These are phyloP conservation scores for Tilletia caries DNA, from an alignment of 1,284 basidiomycete genomes.

Conservation along the genomic window DNA sequence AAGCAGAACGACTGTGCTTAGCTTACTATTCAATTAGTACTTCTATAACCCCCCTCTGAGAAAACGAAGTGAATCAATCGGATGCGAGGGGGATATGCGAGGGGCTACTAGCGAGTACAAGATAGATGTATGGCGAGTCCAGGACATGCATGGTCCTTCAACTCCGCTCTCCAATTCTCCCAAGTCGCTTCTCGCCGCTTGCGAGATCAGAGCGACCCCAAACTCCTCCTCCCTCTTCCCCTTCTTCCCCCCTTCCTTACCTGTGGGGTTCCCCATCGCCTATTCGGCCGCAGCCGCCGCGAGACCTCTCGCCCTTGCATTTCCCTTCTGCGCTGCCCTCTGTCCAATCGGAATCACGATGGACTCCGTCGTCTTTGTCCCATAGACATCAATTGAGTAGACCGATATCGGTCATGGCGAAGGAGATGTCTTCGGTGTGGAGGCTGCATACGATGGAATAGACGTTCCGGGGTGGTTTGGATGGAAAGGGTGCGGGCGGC, in stretches of 20 bases:
- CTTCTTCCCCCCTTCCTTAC: background rate
- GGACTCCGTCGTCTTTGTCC: conserved; percentile 5
- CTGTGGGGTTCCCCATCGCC: background rate
- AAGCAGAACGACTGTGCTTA: no score
- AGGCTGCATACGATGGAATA: conserved; percentile 77
- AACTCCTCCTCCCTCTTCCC: background rate
- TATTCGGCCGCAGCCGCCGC: background rate
- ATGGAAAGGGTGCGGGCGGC: conserved; percentile 24
- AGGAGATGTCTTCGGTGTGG: conserved; percentile 77
- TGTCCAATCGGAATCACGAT: background rate
- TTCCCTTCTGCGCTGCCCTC: conserved; percentile 1
- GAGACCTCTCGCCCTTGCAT: background rate
- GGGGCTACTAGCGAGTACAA: no score
- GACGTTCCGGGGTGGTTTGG: conserved; percentile 55
- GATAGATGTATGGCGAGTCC: conserved; percentile 32
- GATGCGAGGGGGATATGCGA: no score
- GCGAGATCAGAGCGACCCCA: conserved; percentile 27
- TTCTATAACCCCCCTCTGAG: no score
- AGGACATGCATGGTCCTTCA: conserved; percentile 36
- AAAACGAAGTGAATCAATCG: no score
- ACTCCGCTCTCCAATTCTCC: conserved; percentile 24
- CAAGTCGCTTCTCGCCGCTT: conserved; percentile 27
- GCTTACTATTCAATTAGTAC: no score
- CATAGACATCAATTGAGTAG: conserved; percentile 60
- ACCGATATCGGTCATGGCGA: conserved; percentile 81